These are phyloP conservation scores for Capsicum pubescens DNA, from an alignment of 257 asterid genomes.

Conservation along the genomic window DNA sequence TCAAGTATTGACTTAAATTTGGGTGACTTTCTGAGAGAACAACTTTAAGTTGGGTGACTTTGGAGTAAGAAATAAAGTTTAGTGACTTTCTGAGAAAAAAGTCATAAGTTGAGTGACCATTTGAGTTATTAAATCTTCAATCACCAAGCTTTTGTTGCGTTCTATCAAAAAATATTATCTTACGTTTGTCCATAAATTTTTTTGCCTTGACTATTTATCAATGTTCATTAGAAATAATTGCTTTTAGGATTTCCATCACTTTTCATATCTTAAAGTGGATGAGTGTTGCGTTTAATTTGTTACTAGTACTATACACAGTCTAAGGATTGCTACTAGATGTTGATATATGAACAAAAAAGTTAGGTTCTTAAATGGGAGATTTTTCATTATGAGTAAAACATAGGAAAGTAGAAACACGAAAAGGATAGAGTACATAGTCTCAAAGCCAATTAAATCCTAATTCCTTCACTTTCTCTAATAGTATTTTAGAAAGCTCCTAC, in stretches of 20 bases:
- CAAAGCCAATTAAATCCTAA: neutral
- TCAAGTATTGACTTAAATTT: no score
- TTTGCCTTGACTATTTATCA: neutral
- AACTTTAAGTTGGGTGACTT: no score
- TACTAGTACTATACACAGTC: neutral
- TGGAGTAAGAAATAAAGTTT: no score
- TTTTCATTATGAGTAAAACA: neutral
- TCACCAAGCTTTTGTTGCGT: neutral
- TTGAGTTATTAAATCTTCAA: neutral
- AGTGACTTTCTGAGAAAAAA: no score
- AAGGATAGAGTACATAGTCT: neutral
- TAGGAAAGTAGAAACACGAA: neutral
- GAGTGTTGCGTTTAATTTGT: neutral
- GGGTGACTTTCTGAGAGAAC: no score
- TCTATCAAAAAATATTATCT: neutral
- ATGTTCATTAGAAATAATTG: neutral
- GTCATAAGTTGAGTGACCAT: no score
- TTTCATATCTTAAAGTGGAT: neutral
- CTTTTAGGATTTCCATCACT: neutral
- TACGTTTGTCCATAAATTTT: conserved; percentile 17
- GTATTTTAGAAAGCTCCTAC: neutral
- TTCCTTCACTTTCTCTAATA: neutral
- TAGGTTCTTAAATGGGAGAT: neutral
- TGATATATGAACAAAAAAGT: neutral
- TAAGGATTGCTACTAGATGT: neutral